Percentiles rank a stretch among this genome's conserved stretches.
These are phyloP conservation scores for Aspergillus leporis DNA, from an alignment of 495 filamentous ascomycete genomes.

Conservation along the genomic window DNA sequence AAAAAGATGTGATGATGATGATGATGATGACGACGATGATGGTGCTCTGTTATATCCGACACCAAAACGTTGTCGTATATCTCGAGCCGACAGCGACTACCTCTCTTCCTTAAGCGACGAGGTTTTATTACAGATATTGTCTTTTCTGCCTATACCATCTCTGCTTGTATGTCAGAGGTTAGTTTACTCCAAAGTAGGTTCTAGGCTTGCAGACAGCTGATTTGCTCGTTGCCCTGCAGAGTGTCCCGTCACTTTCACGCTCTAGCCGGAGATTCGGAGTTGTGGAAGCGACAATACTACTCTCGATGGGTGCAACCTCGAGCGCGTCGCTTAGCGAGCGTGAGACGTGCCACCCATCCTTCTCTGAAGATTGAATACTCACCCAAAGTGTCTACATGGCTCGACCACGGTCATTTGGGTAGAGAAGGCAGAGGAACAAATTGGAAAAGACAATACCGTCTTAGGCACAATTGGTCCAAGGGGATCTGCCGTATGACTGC, in stretches of 20 bases:
- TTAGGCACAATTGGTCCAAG: constrained; percentile 88
- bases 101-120: constrained; percentile 79
- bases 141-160: constrained; percentile 66
- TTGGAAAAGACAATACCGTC: constrained; percentile 91
- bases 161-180: constrained; percentile 70
- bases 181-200: constrained; percentile 1
- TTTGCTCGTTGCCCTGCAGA: constrained; percentile 34
- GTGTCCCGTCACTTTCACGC: constrained; percentile 75
- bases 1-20: constrained; percentile 41
- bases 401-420: constrained; percentile 67
- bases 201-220: not conserved
- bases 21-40: constrained; percentile 26
- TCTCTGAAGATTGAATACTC: constrained; percentile 59
- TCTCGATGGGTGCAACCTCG: constrained; percentile 84
- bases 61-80: constrained; percentile 40
- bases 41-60: constrained; percentile 12
- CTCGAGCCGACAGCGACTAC: constrained; percentile 32
- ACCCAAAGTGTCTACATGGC: constrained; percentile 76
- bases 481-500: constrained; percentile 81
- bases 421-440: constrained; percentile 54
- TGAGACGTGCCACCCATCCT: constrained; percentile 46
- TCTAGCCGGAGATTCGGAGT: constrained; percentile 78
- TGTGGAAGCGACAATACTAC: constrained; percentile 93
- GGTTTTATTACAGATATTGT: constrained; percentile 81
- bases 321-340: constrained; percentile 71